Base-by-base conservation (phyloP, 2,329 filamentous ascomycete species). In the Nannizziopsis arthrosporioides region DNA sequence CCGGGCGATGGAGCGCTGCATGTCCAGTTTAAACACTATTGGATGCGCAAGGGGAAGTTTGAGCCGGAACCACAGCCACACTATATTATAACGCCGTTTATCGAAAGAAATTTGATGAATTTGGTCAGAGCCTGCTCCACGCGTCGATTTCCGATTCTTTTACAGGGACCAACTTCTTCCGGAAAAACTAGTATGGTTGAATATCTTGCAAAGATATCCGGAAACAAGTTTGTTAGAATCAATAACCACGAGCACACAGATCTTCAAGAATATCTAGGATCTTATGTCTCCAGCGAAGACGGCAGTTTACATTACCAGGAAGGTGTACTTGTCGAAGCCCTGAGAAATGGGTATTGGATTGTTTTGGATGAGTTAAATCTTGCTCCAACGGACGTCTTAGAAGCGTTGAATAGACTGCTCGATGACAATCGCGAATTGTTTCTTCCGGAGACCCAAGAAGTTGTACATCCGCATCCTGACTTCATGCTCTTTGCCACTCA, bases 141-240 rank as follows among this genome's bases (percentile, higher is more conserved):
- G 3, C 74, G 88, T 32, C 80, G 85, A 42, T 98, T 94, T 63
- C 93, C 92, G 0, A 86, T 99, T 42, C 74, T 99, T 8, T 84
- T 99, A 15, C 92, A 99, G 65, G 92, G 92, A 2, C 92, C 93
- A 10, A 99, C 92, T 0, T 98, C 93, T 4, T 85, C 90, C 10
- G 92, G 92, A 54, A 99, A 99, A 68, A 99, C 92, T 0, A 96
- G 90, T 66, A 98, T 99, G 92, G 94, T 98, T 37, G 90, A 96
- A 66, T 95, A 94, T 62, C 75, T 99, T 34, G 90, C 93, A n/a
- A 92, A 94, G 60, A 84, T 85, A 48, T 96, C 88, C 27, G 92
- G 93, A 2, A 94, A 99, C 63, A 92, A 85, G 60, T 98, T 96
- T 61, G 88, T 98, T 38, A 81, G 92, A 51, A 98, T 99, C 72